A percentile compares a stretch with the other conserved stretches of the same genome.
Conservation (phyloP, 2,329 filamentous ascomycete species). For the Samsoniella hepiali region DNA sequence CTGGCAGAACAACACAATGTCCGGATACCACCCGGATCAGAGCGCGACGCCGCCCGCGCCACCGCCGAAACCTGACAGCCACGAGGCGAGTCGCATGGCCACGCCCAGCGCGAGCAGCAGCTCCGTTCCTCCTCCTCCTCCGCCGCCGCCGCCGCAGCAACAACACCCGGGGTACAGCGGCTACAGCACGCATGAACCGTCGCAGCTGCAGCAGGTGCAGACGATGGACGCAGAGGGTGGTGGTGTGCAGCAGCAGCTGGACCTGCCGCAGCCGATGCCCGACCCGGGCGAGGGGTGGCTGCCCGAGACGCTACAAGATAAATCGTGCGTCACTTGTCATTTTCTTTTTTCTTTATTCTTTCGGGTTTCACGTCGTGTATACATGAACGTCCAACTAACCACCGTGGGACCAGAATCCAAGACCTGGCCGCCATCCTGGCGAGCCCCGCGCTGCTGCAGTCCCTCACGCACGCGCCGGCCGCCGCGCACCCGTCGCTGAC, state of each 20-base stretch:
- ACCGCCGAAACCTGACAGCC: conserved; percentile 68
- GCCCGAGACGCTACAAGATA: conserved; percentile 71
- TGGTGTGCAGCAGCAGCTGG: conserved; percentile 22
- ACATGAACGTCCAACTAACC: not conserved
- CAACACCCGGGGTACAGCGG: conserved; percentile 28
- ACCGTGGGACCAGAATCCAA: conserved; percentile 57
- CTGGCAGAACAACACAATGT: conserved; percentile 20
- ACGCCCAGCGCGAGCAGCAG: conserved; percentile 55
- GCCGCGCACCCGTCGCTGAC: conserved; percentile 70
- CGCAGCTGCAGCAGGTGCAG: conserved; percentile 22
- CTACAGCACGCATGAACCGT: conserved; percentile 10
- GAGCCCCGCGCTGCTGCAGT: conserved; percentile 63
- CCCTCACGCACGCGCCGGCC: conserved; percentile 65
- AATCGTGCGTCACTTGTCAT: conserved; percentile 58
- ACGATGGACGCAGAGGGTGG: conserved; percentile 24
- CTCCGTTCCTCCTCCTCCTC: conserved; percentile 43
- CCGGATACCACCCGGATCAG: conserved; percentile 30
- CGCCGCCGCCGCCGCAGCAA: conserved; percentile 11
- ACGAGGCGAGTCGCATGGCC: conserved; percentile 63
- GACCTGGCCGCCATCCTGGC: conserved; percentile 71
- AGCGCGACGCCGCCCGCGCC: conserved; percentile 57
- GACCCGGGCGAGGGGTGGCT: conserved; percentile 74
- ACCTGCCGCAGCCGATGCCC: conserved; percentile 38
- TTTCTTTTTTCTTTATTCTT: not conserved
- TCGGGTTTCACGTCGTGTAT: not conserved